Conservation (phyloP, 176 grass and related monocot species). For the Calamus simplicifolius region DNA sequence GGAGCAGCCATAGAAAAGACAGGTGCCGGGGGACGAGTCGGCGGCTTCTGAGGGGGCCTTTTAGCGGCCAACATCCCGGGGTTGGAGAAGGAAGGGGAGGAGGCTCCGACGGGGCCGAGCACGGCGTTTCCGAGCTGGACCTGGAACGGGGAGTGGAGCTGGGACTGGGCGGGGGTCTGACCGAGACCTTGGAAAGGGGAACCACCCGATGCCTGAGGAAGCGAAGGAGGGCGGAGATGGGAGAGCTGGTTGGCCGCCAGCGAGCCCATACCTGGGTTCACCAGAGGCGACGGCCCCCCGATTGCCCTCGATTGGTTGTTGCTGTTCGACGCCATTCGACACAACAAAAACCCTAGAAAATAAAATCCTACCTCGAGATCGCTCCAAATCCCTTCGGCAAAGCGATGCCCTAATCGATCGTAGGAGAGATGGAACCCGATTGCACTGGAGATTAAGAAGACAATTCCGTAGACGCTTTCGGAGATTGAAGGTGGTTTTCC, state of each 20-base stretch:
- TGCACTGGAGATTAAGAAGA: no score
- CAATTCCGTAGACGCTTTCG: no score
- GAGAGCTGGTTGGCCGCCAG: conserved; percentile 34
- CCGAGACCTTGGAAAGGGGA: conserved; percentile 59
- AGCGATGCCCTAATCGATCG: no score
- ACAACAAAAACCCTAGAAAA: no score
- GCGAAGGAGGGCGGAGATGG: conserved; percentile 55
- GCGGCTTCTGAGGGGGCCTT: conserved; percentile 70
- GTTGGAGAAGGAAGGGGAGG: conserved; percentile 15
- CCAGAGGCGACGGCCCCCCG: conserved; percentile 23
- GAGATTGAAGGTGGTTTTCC: no score
- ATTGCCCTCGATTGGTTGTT: neutral
- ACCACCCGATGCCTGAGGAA: conserved; percentile 14
- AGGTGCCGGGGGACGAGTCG: conserved; percentile 25
- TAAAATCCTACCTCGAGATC: no score
- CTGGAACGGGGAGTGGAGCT: conserved; percentile 72
- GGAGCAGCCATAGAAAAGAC: conserved; percentile 17
- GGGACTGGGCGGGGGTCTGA: conserved; percentile 39
- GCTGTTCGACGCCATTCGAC: no score
- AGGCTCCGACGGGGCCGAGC: conserved; percentile 24
- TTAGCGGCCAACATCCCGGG: conserved; percentile 30
- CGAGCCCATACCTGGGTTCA: neutral
- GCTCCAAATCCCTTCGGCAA: no score
- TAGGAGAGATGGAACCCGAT: no score
- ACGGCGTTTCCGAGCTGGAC: conserved; percentile 50